A percentile compares a stretch with the other conserved stretches of the same genome.
These are phyloP conservation scores for Aspergillus arachidicola DNA, from an alignment of 2,329 filamentous ascomycete genomes.

Conservation along the genomic window DNA sequence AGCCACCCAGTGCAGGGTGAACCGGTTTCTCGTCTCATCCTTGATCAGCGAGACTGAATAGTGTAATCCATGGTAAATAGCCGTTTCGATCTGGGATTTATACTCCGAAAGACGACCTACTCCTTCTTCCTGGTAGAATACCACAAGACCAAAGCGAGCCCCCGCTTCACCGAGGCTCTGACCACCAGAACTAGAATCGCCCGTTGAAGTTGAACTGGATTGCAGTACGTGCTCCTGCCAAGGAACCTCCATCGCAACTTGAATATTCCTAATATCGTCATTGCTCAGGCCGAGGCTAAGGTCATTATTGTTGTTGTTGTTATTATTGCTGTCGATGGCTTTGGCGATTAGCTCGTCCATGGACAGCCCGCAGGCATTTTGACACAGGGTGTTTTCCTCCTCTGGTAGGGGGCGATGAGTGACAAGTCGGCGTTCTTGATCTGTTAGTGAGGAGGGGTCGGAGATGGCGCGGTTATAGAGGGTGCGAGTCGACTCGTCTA, in stretches of 20 bases:
- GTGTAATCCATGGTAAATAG: conserved; percentile 14
- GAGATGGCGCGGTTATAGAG: conserved; percentile 21
- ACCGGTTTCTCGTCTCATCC: conserved; percentile 10
- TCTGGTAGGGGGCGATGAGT: conserved; percentile 13
- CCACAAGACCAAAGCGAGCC: conserved; percentile 14
- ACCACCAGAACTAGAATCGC: not conserved
- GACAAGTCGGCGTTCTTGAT: conserved; percentile 18
- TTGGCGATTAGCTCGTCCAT: conserved; percentile 17
- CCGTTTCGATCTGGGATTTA: conserved; percentile 14
- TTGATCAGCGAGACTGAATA: conserved; percentile 10
- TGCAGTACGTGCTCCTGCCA: conserved; percentile 17
- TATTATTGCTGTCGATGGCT: conserved; percentile 11
- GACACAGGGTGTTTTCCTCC: conserved; percentile 19
- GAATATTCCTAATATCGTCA: conserved; percentile 16
- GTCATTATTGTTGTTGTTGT: conserved; percentile 1
- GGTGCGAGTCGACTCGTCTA: conserved; percentile 19
- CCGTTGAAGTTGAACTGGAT: not conserved
- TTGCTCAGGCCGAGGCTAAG: conserved; percentile 6
- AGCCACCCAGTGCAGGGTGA: conserved; percentile 14
- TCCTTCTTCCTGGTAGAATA: conserved; percentile 8
- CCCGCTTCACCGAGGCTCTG: not conserved
- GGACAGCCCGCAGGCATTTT: conserved; percentile 13
- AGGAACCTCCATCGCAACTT: conserved; percentile 11
- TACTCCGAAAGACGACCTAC: conserved; percentile 5
- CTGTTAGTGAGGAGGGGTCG: conserved; percentile 20